Conservation (phyloP, 2,329 filamentous ascomycete genomes). For the Pestalotiopsis sp. region DNA sequence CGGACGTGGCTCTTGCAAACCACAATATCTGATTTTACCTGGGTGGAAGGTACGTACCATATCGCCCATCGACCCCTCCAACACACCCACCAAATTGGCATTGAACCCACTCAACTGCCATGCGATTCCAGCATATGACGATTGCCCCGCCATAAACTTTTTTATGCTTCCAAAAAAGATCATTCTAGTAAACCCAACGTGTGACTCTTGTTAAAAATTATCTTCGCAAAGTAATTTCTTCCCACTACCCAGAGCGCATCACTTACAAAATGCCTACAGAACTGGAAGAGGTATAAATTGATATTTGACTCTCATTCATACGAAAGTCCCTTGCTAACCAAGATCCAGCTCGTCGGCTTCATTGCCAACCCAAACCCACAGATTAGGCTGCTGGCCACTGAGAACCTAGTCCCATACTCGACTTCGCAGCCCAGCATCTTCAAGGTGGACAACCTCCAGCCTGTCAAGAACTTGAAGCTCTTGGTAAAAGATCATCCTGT, state of each 20-base stretch:
- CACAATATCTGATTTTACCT: neutral
- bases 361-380: constrained; percentile 90
- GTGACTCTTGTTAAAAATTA: neutral
- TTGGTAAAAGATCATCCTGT: constrained; percentile 83
- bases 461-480: constrained; percentile 85
- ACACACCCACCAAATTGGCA: neutral
- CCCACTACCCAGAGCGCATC: neutral
- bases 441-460: constrained; percentile 77
- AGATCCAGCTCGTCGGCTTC: constrained; percentile 80
- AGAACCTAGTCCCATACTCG: constrained; percentile 85
- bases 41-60: neutral
- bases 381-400: constrained; percentile 82
- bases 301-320: neutral
- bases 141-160: constrained; percentile 9
- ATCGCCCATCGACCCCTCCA: neutral
- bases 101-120: neutral
- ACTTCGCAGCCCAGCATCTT: constrained; percentile 76
- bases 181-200: neutral
- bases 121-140: neutral
- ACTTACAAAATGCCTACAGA: constrained; percentile 69
- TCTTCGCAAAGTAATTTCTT: neutral
- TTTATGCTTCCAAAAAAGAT: neutral
- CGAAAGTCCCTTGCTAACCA: constrained; percentile 5
- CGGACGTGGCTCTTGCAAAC: neutral
- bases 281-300: constrained; percentile 67